Evolutionary conservation across 2,329 filamentous ascomycete species (phyloP), one percentile per base, ranked within the genome.

Genomic region (Xylaria sp.): DNA sequence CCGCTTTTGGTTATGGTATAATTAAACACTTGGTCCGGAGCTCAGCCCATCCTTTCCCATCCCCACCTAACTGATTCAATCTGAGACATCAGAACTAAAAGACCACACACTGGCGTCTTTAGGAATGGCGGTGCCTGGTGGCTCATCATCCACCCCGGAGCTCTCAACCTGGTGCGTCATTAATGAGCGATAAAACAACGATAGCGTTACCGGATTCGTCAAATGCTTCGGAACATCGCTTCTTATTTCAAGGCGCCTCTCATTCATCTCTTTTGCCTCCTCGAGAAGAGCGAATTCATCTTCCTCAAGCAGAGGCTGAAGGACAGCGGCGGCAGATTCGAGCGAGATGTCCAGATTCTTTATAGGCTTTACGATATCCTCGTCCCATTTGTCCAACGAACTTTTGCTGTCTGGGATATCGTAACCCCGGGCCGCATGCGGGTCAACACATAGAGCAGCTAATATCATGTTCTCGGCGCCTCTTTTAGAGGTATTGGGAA

Each of bases 391-490:
- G n/a, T 69, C 39, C 9, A 25, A 34, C 9, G 56, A 13, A 37
- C 50, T 54, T 37, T 63, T 13, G 20, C 3, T 44, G 1, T n/a
- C 12, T 12, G 48, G 25, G n/a, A 69, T 51, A 10, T 44, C 25
- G 50, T 28, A 64, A 4, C 0, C 0, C 8, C 18, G 10, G 9
- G 68, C 23, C 2, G 10, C 3, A 13, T 13, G 3, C n/a, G 59
- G 41, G 1, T 44, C 2, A 8, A 61, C 5, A 13, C 54, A 66
- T 28, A 71, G 48, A 25, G 50, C 8, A 13, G 59, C 59, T 2
- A 71, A 25, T 34, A 66, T 62, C n/a, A 69, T 9, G 44, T 71
- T 71, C 6, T 57, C 54, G 2, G n/a, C 37, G 1, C 4, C 18
- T 4, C 34, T 23, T 0, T 57, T 28, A 9, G 50, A 48, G 6